These are phyloP conservation scores for Gonapodya prolifera DNA, from an alignment of 192 early-diverging fungal species.

Conservation along the genomic window DNA sequence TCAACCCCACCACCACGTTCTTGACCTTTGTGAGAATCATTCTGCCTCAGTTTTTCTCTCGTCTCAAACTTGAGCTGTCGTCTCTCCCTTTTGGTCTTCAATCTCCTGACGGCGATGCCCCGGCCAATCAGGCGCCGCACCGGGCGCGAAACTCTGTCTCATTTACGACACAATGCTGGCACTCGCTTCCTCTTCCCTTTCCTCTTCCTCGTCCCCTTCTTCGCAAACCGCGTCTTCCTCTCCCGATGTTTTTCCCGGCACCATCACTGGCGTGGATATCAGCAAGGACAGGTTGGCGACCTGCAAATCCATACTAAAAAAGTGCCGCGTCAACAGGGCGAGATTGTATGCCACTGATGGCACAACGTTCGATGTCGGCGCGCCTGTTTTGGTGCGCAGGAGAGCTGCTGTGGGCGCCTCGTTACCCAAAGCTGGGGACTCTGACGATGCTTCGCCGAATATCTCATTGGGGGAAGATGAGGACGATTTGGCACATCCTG, in stretches of 20 bases:
- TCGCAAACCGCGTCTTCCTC: slow-evolving; percentile 8
- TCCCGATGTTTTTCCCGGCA: slow-evolving; percentile 22
- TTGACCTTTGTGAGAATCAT: slow-evolving; percentile 58
- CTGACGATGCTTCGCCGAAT: background rate
- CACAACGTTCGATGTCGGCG: slow-evolving; percentile 48
- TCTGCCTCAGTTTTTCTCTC: background rate
- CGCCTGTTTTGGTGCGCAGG: background rate
- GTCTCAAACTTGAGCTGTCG: background rate
- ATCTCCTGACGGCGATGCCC: too few species aligned
- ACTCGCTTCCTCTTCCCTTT: background rate
- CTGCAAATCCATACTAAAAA: slow-evolving; percentile 60
- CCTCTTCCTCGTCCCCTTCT: background rate
- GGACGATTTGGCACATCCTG: background rate
- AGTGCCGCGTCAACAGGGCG: slow-evolving; percentile 39
- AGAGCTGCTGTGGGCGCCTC: background rate
- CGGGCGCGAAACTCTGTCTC: slow-evolving; percentile 79
- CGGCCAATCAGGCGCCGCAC: slow-evolving; percentile 46
- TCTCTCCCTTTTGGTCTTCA: background rate
- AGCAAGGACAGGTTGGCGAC: slow-evolving; percentile 55
- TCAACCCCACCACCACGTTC: slow-evolving; percentile 62
- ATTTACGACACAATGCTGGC: slow-evolving; percentile 49
- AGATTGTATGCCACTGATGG: slow-evolving; percentile 75
- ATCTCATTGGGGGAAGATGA: background rate
- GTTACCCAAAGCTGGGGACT: background rate
- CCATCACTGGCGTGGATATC: slow-evolving; percentile 88